Percentiles rank a stretch among this genome's conserved stretches.
Evolutionary conservation across 768 basidiomycete genomes (phyloP).

Genomic region (Dictyophora rubrovolvata): DNA sequence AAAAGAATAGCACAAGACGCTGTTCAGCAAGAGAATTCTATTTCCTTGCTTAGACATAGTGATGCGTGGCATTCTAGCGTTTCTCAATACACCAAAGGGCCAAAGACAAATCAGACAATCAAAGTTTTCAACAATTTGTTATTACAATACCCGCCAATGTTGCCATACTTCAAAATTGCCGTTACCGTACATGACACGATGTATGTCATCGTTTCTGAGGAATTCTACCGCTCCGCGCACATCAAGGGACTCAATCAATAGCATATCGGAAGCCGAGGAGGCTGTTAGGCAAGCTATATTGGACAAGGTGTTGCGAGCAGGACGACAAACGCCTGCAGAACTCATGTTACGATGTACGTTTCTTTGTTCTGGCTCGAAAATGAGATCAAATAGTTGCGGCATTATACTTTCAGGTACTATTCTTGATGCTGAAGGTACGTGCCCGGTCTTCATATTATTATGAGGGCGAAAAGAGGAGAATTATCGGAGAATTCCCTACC

Average conservation of each 20-base stretch:
- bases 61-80: neutral
- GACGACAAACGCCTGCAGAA: slow-evolving; percentile 72
- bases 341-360: slow-evolving; percentile 83
- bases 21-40: neutral
- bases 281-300: slow-evolving; percentile 61
- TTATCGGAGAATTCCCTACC: slow-evolving; percentile 6
- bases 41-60: neutral
- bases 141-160: neutral
- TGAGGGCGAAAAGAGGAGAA: slow-evolving; percentile 17
- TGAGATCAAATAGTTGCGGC: slow-evolving; percentile 4
- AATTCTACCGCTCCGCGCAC: neutral
- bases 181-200: neutral
- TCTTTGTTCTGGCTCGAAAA: slow-evolving; percentile 8
- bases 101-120: neutral
- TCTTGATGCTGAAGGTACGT: slow-evolving; percentile 68
- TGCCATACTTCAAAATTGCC: neutral
- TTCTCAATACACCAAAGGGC: neutral
- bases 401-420: slow-evolving; percentile 57
- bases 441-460: slow-evolving; percentile 10
- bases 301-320: slow-evolving; percentile 74
- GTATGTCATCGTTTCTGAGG: neutral
- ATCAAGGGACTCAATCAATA: neutral
- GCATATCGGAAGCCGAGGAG: slow-evolving; percentile 42
- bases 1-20: neutral
- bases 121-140: neutral